These are phyloP conservation scores for Kondoa subrosea DNA, from an alignment of 768 basidiomycete species.

Conservation along the genomic window DNA sequence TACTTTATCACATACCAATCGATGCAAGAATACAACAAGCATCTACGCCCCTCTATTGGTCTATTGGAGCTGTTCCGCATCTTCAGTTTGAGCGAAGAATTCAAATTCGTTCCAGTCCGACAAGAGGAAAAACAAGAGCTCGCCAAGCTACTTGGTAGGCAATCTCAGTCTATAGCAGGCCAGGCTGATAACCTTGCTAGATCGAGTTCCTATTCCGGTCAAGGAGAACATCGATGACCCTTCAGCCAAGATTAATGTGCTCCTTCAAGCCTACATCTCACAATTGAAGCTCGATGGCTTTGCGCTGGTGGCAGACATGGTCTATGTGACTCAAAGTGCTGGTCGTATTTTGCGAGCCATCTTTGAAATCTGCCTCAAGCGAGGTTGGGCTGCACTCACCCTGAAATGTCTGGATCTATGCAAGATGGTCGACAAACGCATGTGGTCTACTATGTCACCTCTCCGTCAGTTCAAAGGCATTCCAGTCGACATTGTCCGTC, in stretches of 20 bases:
- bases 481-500: constrained; percentile 41
- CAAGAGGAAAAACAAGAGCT: constrained; percentile 39
- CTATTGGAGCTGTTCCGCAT: constrained; percentile 83
- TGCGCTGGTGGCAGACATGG: constrained; percentile 39
- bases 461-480: constrained; percentile 88
- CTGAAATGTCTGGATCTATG: constrained; percentile 79
- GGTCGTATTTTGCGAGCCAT: constrained; percentile 90
- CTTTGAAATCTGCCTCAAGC: constrained; percentile 91
- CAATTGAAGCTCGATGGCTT: constrained; percentile 78
- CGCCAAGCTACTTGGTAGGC: constrained; percentile 6
- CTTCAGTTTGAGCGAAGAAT: constrained; percentile 88
- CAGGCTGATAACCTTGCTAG: constrained; percentile 50
- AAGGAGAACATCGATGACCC: constrained; percentile 95
- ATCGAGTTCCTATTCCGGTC: constrained; percentile 89
- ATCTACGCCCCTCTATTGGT: constrained; percentile 62
- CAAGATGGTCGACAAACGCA: constrained; percentile 43
- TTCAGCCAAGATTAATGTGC: constrained; percentile 89
- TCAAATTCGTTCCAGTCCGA: constrained; percentile 67
- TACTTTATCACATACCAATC: constrained; percentile 90
- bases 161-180: neutral
- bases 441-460: constrained; percentile 97
- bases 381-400: constrained; percentile 93
- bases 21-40: constrained; percentile 93
- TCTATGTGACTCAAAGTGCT: constrained; percentile 92
- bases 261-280: constrained; percentile 86